Base-by-base conservation (phyloP, 2,329 filamentous ascomycete genomes). In the Fusarium veterinarium region DNA sequence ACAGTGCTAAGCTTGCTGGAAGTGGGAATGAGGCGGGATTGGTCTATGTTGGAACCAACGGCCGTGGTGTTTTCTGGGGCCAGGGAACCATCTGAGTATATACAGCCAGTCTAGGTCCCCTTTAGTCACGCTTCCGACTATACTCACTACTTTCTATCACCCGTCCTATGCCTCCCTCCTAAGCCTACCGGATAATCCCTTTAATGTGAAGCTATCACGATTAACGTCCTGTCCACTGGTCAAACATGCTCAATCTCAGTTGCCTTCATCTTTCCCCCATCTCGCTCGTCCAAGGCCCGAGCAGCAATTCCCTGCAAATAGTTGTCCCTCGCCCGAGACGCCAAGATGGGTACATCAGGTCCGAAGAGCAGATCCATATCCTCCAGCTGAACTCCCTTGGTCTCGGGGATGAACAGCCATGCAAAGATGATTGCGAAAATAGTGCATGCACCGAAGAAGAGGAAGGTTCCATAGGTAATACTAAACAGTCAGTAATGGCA, bases 11-110 rank as follows among this genome's bases (percentile, higher is more conserved):
- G 38, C 71, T 87, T 3, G 81, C 81, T 1, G 86, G 86, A 4
- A 86, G 84, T 59, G 83, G 81, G 4, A 87, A 87, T 62, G 80
- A 81, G 12, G 81, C 82, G 6, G 81, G 82, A 3, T 79, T 84
- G 58, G 84, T 87, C 0, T 87, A 86, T 49, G 85, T 87, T 20
- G 86, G 86, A 0, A 87, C 86, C 5, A 87, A 87, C 60, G 86
- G 86, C 0, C 82, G 85, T 3, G 85, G 86, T 19, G 84, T 85
- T 9, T 80, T 87, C 28, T 60, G 71, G 71, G 71, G 41, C 11
- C 71, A 73, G 17, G 71, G 71, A 5, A 19, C 48, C 4, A 48
- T 73, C 4, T 69, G 35, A 42, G 7, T 31, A 23, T 17, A 19
- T 20, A n/a, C 23, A 42, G 12, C 2, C 3, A 9, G 19, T 28